Evolutionary conservation across 2,329 filamentous ascomycete species (phyloP), one percentile per base, ranked within the genome.

Genomic region (Dothideomycetes sp.): DNA sequence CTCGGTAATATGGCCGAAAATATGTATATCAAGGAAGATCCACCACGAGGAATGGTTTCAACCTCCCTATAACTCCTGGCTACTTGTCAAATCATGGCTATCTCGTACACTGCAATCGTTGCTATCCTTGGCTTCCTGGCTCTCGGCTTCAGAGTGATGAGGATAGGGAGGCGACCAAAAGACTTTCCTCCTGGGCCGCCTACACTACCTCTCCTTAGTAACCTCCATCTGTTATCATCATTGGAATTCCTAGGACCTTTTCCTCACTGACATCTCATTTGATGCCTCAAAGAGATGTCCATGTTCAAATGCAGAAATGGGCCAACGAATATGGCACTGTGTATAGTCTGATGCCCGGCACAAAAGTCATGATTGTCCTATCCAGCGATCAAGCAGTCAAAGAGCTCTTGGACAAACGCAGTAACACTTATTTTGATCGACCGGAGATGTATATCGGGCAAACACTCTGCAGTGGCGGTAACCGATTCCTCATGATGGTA

Each of bases 221-320:
- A 56, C 31, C 47, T 56, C 8, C 53, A 54, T 29, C 51, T 47
- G 45, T 46, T 50, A 43, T 5, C 3, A 24, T 9, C 11, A 6
- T 12, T 33, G 18, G 15, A 3, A 17, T 12, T 13, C 23, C 16
- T n/a, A 24, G n/a, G 15, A 25, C 25, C 33, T 19, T 1, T 31
- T 4, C 16, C 31, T 15, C 9, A 33, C 29, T 41, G n/a, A 41
- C 20, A 11, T 2, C 12, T 16, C 15, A 15, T 33, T 15, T 59
- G 58, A 68, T 72, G 51, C 68, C 68, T 0, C 55, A 51, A 3
- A 43, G 55, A 16, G 54, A 68, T 36, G 53, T 55, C 1, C 65
- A 71, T 39, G 47, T 67, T 0, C 66, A 71, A 44, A 71, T 71
- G 38, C 54, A 68, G 31, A 64, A 68, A 49, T 75, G 71, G 71